Conservation (phyloP, 257 asterid species). For the Solanum rostratum region DNA sequence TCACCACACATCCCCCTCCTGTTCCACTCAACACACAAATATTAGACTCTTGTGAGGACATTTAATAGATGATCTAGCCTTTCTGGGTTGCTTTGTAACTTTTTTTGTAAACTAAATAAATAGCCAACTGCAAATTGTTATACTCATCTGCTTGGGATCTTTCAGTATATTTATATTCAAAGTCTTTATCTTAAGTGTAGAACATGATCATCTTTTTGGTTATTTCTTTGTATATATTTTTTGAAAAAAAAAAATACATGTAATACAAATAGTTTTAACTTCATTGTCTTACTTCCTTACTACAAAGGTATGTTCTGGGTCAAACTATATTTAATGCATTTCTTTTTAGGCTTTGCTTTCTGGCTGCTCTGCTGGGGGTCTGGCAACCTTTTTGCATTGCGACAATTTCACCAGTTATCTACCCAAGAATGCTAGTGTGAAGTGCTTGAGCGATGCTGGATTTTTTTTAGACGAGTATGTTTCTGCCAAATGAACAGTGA, state of each 20-base stretch:
- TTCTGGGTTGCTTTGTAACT: neutral
- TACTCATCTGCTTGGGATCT: neutral
- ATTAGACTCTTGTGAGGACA: neutral
- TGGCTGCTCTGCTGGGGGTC: slow-evolving; percentile 98
- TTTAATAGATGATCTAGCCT: neutral
- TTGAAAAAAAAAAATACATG: neutral
- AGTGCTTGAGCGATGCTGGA: slow-evolving; percentile 95
- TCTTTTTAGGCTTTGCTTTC: slow-evolving; percentile 70
- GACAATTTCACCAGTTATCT: slow-evolving; percentile 57
- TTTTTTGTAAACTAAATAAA: neutral
- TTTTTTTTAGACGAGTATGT: slow-evolving; percentile 78
- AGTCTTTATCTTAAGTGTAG: neutral
- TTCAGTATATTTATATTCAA: neutral
- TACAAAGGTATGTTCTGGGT: neutral
- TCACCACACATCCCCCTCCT: neutral
- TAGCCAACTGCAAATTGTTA: neutral
- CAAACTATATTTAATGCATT: neutral
- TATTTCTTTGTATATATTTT: too few species aligned
- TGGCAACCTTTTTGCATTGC: slow-evolving; percentile 80
- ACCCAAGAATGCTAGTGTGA: slow-evolving; percentile 70
- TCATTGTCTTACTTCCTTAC: neutral
- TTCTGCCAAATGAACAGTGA: neutral
- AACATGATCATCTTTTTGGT: neutral
- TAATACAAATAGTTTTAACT: neutral
- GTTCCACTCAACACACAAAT: neutral